Evolutionary conservation across 116 monocot genomes (phyloP).

Genomic region (Posidonia oceanica): DNA sequence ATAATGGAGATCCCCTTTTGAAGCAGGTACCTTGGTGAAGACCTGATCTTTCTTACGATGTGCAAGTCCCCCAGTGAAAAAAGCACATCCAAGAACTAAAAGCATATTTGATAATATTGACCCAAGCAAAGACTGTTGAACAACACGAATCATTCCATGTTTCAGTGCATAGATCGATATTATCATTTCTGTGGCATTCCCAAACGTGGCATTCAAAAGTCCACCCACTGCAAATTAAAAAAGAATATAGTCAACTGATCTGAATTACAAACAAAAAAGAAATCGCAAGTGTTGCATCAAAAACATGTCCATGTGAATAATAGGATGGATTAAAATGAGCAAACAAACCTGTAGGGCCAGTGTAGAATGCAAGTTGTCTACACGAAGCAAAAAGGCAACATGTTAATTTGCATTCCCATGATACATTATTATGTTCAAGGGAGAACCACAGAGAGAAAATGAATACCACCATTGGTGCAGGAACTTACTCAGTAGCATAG

Average conservation of each 20-base stretch:
- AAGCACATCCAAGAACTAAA: conserved; percentile 89
- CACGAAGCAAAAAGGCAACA: conserved; percentile 4
- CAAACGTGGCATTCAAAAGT: conserved; percentile 96
- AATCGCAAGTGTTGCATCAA: background rate
- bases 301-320: background rate
- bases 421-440: background rate
- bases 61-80: conserved; percentile 78
- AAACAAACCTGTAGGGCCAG: conserved; percentile 83
- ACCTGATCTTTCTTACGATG: conserved; percentile 78
- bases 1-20: background rate
- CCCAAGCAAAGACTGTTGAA: conserved; percentile 91
- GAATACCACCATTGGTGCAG: background rate
- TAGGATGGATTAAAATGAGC: background rate
- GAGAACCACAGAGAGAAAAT: background rate
- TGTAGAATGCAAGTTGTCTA: conserved; percentile 77
- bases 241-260: background rate
- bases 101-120: conserved; percentile 99
- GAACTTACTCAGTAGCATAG: conserved; percentile 93
- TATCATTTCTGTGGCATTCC: conserved; percentile 99
- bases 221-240: conserved; percentile 64
- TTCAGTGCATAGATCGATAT: conserved; percentile 88
- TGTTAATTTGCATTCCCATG: background rate
- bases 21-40: conserved; percentile 64
- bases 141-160: conserved; percentile 91
- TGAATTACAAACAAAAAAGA: background rate